Percentiles rank a stretch among this genome's conserved stretches.
These are phyloP conservation scores for Trichoderma atrobrunneum DNA, from an alignment of 2,329 filamentous ascomycete species.

Conservation along the genomic window DNA sequence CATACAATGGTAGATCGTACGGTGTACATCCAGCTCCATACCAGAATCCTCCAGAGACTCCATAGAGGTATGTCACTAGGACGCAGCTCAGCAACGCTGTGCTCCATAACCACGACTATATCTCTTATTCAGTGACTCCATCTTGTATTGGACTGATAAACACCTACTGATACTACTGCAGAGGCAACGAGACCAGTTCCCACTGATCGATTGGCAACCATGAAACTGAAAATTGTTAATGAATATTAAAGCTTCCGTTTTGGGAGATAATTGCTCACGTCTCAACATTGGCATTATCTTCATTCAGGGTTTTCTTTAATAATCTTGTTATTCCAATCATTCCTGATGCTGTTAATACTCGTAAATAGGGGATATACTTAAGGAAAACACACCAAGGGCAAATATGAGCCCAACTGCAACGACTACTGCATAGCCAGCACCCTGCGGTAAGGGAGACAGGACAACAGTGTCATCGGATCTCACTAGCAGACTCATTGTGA, in stretches of 20 bases:
- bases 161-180: slow-evolving; percentile 5
- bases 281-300: slow-evolving; percentile 7
- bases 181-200: slow-evolving; percentile 3
- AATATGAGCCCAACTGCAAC: not conserved
- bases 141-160: not conserved
- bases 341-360: not conserved
- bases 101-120: slow-evolving; percentile 8
- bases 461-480: not conserved
- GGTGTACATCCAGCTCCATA: slow-evolving; percentile 5
- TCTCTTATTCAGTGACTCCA: not conserved
- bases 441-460: not conserved
- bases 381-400: not conserved
- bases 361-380: not conserved
- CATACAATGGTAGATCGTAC: not conserved
- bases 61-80: not conserved
- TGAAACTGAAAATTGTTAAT: not conserved
- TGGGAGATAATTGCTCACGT: not conserved
- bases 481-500: not conserved
- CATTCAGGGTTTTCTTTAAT: not conserved
- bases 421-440: not conserved
- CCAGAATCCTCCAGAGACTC: slow-evolving; percentile 8
- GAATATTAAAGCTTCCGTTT: rapidly evolving
- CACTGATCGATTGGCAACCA: slow-evolving; percentile 5
- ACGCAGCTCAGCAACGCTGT: slow-evolving; percentile 6
- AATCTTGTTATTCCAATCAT: slow-evolving; percentile 11